A percentile compares a stretch with the other conserved stretches of the same genome.
Evolutionary conservation across 2,329 filamentous ascomycete species (phyloP).

Genomic region (Reticulascus tulasneorum): DNA sequence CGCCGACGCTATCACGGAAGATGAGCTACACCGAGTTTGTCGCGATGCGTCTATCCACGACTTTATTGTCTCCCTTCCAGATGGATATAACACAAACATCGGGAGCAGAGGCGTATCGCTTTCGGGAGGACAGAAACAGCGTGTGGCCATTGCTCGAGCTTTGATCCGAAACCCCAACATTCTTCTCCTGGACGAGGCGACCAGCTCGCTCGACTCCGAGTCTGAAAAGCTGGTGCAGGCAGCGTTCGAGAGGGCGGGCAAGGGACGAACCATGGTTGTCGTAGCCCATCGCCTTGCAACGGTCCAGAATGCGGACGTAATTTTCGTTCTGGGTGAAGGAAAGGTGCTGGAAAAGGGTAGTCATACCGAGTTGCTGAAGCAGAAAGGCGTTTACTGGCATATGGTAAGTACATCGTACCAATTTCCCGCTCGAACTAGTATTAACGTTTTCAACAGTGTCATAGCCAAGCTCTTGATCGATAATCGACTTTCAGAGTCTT

Average conservation of each 20-base stretch:
- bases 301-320: constrained; percentile 74
- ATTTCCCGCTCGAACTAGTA: background rate
- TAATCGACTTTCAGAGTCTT: constrained; percentile 21
- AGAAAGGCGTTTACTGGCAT: constrained; percentile 52
- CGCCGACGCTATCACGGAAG: constrained; percentile 47
- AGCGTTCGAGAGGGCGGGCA: constrained; percentile 62
- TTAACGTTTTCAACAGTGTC: constrained; percentile 40
- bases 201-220: constrained; percentile 63
- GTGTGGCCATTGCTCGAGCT: constrained; percentile 65
- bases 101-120: constrained; percentile 64
- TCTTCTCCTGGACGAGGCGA: constrained; percentile 69
- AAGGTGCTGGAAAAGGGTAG: constrained; percentile 52
- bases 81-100: constrained; percentile 64
- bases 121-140: constrained; percentile 70
- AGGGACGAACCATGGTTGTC: constrained; percentile 64
- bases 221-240: constrained; percentile 59
- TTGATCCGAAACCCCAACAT: constrained; percentile 62
- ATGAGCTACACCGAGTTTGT: constrained; percentile 48
- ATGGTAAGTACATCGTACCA: constrained; percentile 41
- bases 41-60: constrained; percentile 66
- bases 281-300: constrained; percentile 76
- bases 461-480: constrained; percentile 54
- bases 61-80: constrained; percentile 63
- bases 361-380: constrained; percentile 46
- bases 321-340: constrained; percentile 71